Evolutionary conservation across 495 filamentous ascomycete genomes (phyloP).

Genomic region (Alectoria sarmentosa): DNA sequence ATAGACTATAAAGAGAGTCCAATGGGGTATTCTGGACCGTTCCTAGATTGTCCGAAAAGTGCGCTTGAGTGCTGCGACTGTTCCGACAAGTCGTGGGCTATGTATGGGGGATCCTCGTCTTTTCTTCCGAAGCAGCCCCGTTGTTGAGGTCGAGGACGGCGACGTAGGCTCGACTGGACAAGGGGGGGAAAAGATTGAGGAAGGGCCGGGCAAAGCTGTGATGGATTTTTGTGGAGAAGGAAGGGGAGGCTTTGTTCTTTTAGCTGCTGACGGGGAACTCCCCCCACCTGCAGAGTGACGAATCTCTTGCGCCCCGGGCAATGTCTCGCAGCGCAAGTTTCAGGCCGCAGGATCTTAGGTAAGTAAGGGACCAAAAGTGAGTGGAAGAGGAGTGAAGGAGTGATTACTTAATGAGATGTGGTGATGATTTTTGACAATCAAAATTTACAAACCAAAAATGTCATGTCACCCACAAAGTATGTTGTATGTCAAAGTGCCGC

Average conservation of each 20-base stretch:
- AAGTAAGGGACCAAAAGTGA: too few species aligned
- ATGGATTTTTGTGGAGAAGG: not conserved
- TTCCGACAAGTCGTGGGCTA: not conserved
- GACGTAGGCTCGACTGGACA: not conserved
- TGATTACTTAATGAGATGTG: not conserved
- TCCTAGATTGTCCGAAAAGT: slow-evolving; percentile 9
- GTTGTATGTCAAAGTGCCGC: not conserved
- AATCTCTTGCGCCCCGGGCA: not conserved
- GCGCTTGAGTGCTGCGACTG: slow-evolving; percentile 4
- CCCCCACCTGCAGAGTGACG: slow-evolving; percentile 6
- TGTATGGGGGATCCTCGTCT: not conserved
- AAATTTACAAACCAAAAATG: too few species aligned
- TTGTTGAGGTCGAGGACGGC: not conserved
- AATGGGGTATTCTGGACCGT: not conserved
- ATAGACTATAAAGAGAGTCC: not conserved
- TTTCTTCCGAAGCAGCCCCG: not conserved
- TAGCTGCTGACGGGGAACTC: not conserved
- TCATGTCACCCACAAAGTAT: too few species aligned
- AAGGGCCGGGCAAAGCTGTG: not conserved
- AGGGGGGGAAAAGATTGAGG: not conserved
- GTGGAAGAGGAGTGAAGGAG: not conserved
- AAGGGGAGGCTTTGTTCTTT: not conserved
- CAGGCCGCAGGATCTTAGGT: too few species aligned
- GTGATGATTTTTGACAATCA: too few species aligned
- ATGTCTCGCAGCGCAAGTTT: not conserved